Evolutionary conservation across 2,329 filamentous ascomycete species (phyloP).

Genomic region (Blumeria hordei): DNA sequence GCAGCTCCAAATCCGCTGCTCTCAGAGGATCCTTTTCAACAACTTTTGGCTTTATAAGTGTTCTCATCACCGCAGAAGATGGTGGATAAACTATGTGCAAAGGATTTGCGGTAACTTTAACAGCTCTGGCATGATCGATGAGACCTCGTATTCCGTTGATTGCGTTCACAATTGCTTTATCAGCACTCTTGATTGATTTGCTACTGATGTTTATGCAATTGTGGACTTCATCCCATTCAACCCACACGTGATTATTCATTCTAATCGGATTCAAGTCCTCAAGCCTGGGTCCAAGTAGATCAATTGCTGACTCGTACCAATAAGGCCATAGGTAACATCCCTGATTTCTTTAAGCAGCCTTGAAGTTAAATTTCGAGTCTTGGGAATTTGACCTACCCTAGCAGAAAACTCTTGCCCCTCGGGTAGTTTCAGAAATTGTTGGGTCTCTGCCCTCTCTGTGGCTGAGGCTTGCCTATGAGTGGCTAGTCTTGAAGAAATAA

Average conservation of each 20-base stretch:
- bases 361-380: background rate
- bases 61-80: conserved; percentile 4
- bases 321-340: conserved; percentile 2
- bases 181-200: background rate
- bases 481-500: background rate
- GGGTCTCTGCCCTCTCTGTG: background rate
- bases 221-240: conserved; percentile 1
- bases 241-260: background rate
- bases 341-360: background rate
- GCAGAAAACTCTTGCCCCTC: background rate
- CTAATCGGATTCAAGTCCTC: conserved; percentile 1
- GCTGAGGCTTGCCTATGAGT: background rate
- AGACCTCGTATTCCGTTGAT: conserved; percentile 8
- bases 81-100: conserved; percentile 11
- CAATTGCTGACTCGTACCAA: background rate
- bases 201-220: conserved; percentile 2
- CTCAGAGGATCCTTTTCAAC: background rate
- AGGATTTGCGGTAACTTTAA: conserved; percentile 6
- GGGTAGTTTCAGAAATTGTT: background rate
- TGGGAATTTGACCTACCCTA: background rate
- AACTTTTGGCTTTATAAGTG: conserved; percentile 3
- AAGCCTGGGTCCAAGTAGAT: conserved; percentile 1
- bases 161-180: background rate
- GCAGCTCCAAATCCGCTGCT: conserved; percentile 5
- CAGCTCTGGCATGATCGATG: conserved; percentile 6